Evolutionary conservation across 2,329 filamentous ascomycete species (phyloP).

Genomic region (Colletotrichum gloeosporioides): DNA sequence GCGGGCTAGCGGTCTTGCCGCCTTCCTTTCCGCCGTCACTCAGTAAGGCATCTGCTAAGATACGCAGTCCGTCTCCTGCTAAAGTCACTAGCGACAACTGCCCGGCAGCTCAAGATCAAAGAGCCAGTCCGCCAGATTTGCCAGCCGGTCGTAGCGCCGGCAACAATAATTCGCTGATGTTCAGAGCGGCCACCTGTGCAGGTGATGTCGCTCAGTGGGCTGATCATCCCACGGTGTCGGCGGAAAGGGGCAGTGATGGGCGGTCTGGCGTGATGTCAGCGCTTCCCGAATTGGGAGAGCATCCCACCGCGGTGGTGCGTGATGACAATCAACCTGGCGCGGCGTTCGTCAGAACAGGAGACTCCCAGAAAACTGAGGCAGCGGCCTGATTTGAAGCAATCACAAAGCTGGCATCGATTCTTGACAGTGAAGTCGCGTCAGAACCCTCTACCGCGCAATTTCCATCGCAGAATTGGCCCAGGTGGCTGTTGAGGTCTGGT

Average conservation of each 20-base stretch:
- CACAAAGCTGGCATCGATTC: background rate
- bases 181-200: background rate
- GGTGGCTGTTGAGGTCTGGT: background rate
- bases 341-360: constrained; percentile 1
- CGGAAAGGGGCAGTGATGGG: constrained; percentile 8
- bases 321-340: background rate
- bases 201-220: background rate
- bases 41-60: background rate
- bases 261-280: background rate
- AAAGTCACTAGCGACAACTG: background rate
- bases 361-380: background rate
- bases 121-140: background rate
- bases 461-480: background rate
- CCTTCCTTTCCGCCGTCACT: constrained; percentile 1
- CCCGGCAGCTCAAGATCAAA: background rate
- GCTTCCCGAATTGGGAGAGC: background rate
- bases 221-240: background rate
- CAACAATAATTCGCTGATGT: background rate
- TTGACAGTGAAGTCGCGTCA: background rate
- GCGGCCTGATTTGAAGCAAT: background rate
- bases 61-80: background rate
- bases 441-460: background rate
- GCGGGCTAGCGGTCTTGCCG: background rate
- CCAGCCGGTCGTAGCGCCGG: background rate
- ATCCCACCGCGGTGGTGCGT: constrained; percentile 3